Base-by-base conservation (phyloP, 1,139 yeast genomes). In the Williopsis jadinii region DNA sequence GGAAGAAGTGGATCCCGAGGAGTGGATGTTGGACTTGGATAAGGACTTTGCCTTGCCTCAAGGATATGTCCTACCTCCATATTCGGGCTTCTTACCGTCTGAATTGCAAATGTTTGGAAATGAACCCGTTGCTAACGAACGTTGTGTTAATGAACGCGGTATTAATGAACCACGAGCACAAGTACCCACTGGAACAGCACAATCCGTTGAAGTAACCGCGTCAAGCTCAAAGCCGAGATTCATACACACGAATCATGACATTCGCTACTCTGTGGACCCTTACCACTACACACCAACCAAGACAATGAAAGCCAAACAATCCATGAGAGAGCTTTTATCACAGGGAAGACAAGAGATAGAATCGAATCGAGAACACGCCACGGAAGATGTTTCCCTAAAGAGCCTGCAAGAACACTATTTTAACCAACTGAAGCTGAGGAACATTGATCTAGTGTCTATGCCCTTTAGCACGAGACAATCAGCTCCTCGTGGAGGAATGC, bases 1-100 rank as follows among this genome's bases (percentile, higher is more conserved):
- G n/a, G 40, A 29, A 12, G 39, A 37, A 30, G 27, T 36, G 11
- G 38, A 36, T 32, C 38, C 38, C 9, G 34, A 36, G 13, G 38
- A 36, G 11, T 36, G 38, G 38, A 27, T 36, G 19, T 26, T 36
- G 14, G 38, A 36, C 14, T 34, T 30, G 24, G 38, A 36, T 31
- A 30, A 36, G 30, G 38, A 36, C 28, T 36, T 36, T 31, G 30
- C 26, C 30, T 24, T 36, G 11, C 38, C 38, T 11, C 27, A 36
- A 30, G 38, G 27, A 10, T 36, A 36, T 32, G 38, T 36, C 8
- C 12, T 36, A 9, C 38, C 38, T 5, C 38, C 38, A 11, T 36
- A 36, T 29, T 19, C 31, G 34, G 34, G 30, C 24, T 31, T 30
- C 3, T 24, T 36, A 4, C 34, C 38, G 9, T 34, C 38, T 13